A percentile compares a stretch with the other conserved stretches of the same genome.
Conservation (phyloP, 805 yeast species). For the Brettanomyces nanus region DNA sequence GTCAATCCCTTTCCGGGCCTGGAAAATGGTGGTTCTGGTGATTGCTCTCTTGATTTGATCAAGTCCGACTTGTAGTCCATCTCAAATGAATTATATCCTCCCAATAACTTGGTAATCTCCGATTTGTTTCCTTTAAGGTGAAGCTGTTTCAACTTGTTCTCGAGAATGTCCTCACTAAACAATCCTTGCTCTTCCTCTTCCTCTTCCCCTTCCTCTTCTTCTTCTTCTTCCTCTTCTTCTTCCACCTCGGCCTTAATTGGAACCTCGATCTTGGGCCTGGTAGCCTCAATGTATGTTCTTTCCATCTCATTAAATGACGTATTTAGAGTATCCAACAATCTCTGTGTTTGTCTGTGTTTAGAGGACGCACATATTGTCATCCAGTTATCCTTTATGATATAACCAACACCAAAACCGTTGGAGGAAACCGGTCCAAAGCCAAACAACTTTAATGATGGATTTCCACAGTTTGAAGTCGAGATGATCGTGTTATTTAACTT, state of each 20-base stretch:
- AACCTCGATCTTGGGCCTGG: constrained; percentile 9
- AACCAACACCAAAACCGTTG: constrained; percentile 91
- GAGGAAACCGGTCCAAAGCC: constrained; percentile 90
- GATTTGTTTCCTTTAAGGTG: constrained; percentile 13
- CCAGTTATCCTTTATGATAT: constrained; percentile 74
- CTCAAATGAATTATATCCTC: constrained; percentile 87
- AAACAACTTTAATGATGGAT: constrained; percentile 76
- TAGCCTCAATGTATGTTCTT: constrained; percentile 34
- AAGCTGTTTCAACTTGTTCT: constrained; percentile 12
- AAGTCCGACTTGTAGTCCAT: constrained; percentile 44
- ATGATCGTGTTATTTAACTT: constrained; percentile 70
- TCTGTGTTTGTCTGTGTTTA: constrained; percentile 77
- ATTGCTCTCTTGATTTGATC: constrained; percentile 48
- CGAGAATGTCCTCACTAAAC: constrained; percentile 13
- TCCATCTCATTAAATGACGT: constrained; percentile 54
- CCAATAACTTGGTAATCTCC: constrained; percentile 38
- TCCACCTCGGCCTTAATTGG: constrained; percentile 1
- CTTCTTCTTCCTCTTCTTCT: constrained; percentile 1
- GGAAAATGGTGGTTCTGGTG: constrained; percentile 42
- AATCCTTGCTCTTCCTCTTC: constrained; percentile 5
- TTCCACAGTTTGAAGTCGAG: constrained; percentile 87
- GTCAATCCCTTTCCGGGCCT: constrained; percentile 21
- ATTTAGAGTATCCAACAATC: constrained; percentile 64
- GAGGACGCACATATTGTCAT: constrained; percentile 78
- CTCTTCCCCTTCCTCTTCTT: constrained; percentile 2